These are phyloP conservation scores for Microcyclospora pomicola DNA, from an alignment of 2,329 filamentous ascomycete species.

Conservation along the genomic window DNA sequence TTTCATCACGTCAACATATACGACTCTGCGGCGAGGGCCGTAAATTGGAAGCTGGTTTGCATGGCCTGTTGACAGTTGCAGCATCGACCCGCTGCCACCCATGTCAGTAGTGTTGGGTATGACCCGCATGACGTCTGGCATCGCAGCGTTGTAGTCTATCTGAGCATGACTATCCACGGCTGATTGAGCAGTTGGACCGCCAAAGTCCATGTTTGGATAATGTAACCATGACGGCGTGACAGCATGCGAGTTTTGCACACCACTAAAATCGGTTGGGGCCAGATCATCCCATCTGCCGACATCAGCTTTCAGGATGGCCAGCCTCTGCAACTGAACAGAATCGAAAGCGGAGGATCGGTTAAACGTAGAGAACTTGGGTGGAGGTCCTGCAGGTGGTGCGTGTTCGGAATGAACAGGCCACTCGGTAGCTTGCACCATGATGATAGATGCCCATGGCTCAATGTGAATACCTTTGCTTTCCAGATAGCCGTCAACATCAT, in stretches of 20 bases:
- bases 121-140: not conserved
- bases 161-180: not conserved
- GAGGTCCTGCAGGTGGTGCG: not conserved
- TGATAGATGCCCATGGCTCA: slow-evolving; percentile 45
- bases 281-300: slow-evolving; percentile 5
- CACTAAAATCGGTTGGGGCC: slow-evolving; percentile 4
- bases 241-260: slow-evolving; percentile 12
- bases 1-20: slow-evolving; percentile 30
- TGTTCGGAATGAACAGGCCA: not conserved
- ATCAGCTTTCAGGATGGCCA: not conserved
- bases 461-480: slow-evolving; percentile 49
- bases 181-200: not conserved
- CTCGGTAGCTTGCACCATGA: slow-evolving; percentile 43
- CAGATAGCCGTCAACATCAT: slow-evolving; percentile 65
- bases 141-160: not conserved
- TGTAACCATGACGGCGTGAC: slow-evolving; percentile 17
- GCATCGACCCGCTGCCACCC: not conserved
- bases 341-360: not conserved
- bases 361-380: not conserved
- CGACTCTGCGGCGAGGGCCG: slow-evolving; percentile 19
- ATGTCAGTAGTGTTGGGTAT: not conserved
- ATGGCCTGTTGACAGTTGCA: not conserved
- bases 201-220: slow-evolving; percentile 11
- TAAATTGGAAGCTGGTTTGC: not conserved
- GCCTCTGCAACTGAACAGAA: not conserved